phyloP scores from a whole-genome alignment of 164 flowering plant genomes.

The Cinnamomum chago region DNA sequence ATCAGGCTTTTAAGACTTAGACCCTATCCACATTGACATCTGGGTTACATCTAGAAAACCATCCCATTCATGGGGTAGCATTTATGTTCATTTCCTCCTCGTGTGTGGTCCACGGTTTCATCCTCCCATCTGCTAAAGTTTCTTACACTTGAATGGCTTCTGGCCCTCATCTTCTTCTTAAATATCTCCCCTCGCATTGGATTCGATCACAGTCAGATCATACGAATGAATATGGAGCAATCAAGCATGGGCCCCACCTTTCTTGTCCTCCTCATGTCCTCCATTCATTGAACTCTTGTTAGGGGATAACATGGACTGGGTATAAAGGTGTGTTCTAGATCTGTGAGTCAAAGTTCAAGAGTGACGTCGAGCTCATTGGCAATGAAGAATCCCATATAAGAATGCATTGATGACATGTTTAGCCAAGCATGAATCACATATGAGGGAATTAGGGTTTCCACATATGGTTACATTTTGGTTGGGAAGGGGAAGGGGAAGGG shows the following conservation, averaged over 20 bases:
- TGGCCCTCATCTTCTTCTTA: neutral
- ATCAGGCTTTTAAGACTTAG: slow-evolving; percentile 5
- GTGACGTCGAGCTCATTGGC: slow-evolving; percentile 4
- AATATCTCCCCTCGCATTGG: slow-evolving; percentile 5
- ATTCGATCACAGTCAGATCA: neutral
- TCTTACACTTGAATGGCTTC: neutral
- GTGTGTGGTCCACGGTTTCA: neutral
- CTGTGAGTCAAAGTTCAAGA: slow-evolving; percentile 4
- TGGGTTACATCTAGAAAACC: slow-evolving; percentile 4
- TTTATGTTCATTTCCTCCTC: neutral
- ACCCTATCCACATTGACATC: slow-evolving; percentile 9
- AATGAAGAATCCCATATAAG: neutral
- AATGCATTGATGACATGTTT: neutral
- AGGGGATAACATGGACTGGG: neutral
- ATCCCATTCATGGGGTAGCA: slow-evolving; percentile 1
- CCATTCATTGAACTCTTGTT: slow-evolving; percentile 6
- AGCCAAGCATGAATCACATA: neutral
- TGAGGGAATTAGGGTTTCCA: slow-evolving; percentile 1
- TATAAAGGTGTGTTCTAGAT: neutral
- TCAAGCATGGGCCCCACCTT: neutral
- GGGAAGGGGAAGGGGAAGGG: neutral
- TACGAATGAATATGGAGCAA: neutral
- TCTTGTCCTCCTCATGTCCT: neutral
- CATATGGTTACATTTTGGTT: neutral
- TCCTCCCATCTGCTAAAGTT: neutral